Evolutionary conservation across 371 early-diverging fungal species (phyloP), one percentile per base, ranked within the genome.

Genomic region (Parasitella parasitica): DNA sequence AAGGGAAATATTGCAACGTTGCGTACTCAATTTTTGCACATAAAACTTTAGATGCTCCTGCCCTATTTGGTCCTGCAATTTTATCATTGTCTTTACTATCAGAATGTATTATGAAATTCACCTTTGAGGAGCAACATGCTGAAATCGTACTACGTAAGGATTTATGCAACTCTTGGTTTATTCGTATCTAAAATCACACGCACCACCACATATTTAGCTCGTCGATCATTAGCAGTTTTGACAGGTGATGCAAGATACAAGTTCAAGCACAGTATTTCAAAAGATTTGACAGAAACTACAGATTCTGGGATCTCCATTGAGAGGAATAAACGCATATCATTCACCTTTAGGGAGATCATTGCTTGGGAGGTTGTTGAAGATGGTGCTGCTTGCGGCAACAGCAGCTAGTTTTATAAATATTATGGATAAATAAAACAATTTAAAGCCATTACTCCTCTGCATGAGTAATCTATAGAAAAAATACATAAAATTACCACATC

Each of bases 81-180:
- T 66, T 85, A 6, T 86, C 89, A 2, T 67, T 91, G 13, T 90
- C 90, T 0, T 63, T 91, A 22, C 61, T 86, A n/a, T 85, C 87
- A 11, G 70, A 82, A 24, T 90, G 92, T 64, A 66, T 89, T 38
- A 90, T 91, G 86, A 82, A 69, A 43, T 90, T 91, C 53, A 73
- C 65, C 4, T 70, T 70, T 4, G 61, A 75, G 0, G 63, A 57
- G 4, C 39, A 73, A 13, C 48, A 60, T 15, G 30, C 76, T 2
- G 77, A 76, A 51, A 61, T 84, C 18, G 54, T 75, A 18, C 57
- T 87, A 52, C 82, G 87, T 84, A 84, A 72, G 38, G n/a, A n/a
- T n/a, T n/a, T n/a, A n/a, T n/a, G n/a, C n/a, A n/a, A n/a, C n/a
- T n/a, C n/a, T n/a, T n/a, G n/a, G n/a, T n/a, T n/a, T n/a, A n/a